phyloP scores from a whole-genome alignment of 163 green algal species.

The Scenedesmus sp. region DNA sequence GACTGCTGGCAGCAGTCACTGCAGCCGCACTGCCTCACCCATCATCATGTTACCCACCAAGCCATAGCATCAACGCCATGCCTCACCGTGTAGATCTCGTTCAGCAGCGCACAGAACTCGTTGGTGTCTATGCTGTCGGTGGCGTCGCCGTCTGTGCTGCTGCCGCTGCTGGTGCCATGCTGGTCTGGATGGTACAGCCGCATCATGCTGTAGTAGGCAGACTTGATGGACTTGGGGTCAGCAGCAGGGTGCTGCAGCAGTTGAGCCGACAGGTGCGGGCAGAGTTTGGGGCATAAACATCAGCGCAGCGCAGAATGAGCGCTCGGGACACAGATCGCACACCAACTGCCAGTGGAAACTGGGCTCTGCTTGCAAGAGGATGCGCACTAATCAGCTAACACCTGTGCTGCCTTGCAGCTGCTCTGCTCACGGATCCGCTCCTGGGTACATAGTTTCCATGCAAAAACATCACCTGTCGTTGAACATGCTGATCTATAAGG shows the following conservation, averaged over 20 bases:
- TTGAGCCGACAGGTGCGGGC: background rate
- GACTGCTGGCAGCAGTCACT: background rate
- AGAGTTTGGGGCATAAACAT: background rate
- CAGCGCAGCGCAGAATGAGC: background rate
- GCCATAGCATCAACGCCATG: background rate
- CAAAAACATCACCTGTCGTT: background rate
- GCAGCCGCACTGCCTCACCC: background rate
- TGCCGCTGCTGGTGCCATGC: background rate
- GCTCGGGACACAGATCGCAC: background rate
- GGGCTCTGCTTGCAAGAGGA: background rate
- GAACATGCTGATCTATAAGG: background rate
- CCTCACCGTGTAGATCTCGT: slow-evolving; percentile 75
- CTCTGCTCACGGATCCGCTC: background rate
- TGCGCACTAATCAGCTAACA: background rate
- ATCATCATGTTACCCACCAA: background rate
- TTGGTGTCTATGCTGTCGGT: slow-evolving; percentile 31
- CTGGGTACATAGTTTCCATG: background rate
- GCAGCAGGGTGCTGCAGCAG: slow-evolving; percentile 32
- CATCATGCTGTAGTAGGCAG: slow-evolving; percentile 49
- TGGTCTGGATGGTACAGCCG: slow-evolving; percentile 41
- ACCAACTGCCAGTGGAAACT: no score
- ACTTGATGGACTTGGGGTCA: slow-evolving; percentile 36
- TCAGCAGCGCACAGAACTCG: slow-evolving; percentile 75
- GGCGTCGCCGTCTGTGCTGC: background rate
- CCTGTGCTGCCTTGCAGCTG: background rate